These are phyloP conservation scores for Talaromyces sp. DNA, from an alignment of 2,329 filamentous ascomycete genomes.

Conservation along the genomic window DNA sequence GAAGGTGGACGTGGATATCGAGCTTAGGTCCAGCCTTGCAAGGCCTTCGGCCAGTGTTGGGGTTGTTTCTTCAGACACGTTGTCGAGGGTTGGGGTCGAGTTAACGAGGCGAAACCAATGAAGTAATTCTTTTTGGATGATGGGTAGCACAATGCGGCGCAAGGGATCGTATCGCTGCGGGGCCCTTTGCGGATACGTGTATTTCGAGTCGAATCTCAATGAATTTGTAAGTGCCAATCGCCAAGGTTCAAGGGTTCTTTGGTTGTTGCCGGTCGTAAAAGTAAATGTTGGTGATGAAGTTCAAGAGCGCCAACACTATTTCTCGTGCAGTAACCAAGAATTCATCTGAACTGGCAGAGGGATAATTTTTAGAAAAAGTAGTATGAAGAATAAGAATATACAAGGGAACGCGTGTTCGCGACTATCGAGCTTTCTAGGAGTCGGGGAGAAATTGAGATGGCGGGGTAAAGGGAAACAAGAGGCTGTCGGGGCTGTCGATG, in stretches of 20 bases:
- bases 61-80: conserved; percentile 43
- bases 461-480: conserved; percentile 12
- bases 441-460: conserved; percentile 6
- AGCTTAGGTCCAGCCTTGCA: conserved; percentile 44
- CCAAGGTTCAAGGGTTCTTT: background rate
- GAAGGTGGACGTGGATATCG: conserved; percentile 41
- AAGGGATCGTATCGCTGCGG: background rate
- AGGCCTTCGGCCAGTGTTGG: conserved; percentile 45
- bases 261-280: background rate
- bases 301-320: background rate
- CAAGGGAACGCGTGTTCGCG: background rate
- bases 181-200: background rate
- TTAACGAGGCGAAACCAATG: background rate
- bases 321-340: background rate
- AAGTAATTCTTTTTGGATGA: background rate
- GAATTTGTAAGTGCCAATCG: background rate
- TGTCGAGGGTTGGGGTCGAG: conserved; percentile 29
- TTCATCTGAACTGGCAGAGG: background rate
- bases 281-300: background rate
- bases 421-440: background rate
- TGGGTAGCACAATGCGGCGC: background rate
- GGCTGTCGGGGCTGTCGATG: conserved; percentile 14
- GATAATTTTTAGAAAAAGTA: background rate
- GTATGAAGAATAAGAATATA: background rate
- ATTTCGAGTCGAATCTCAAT: background rate